phyloP scores from a whole-genome alignment of 352 stramenopile species.

The Pythium aquatile region DNA sequence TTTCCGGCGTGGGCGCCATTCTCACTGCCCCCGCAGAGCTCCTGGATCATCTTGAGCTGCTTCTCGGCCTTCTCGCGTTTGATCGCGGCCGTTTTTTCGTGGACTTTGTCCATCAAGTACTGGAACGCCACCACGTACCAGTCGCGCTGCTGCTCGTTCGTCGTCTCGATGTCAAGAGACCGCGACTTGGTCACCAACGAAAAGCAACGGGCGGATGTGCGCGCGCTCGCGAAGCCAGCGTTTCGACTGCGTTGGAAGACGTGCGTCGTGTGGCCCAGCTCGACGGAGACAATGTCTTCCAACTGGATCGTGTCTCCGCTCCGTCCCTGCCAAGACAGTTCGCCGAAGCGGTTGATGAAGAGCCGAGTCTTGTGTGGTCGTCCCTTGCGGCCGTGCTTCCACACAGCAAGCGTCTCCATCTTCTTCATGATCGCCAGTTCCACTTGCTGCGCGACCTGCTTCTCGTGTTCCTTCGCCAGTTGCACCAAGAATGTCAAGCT shows the following conservation, averaged over 20 bases:
- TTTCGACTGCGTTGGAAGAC: constrained; percentile 59
- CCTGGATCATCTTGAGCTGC: constrained; percentile 72
- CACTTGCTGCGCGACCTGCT: constrained; percentile 72
- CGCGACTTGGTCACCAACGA: constrained; percentile 63
- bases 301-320: constrained; percentile 76
- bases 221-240: constrained; percentile 29
- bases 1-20: constrained; percentile 7
- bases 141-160: constrained; percentile 72
- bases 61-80: constrained; percentile 77
- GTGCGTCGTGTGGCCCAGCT: constrained; percentile 52
- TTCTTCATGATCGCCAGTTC: constrained; percentile 85
- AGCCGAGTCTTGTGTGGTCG: constrained; percentile 82
- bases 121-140: constrained; percentile 87
- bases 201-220: constrained; percentile 50
- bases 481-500: constrained; percentile 74
- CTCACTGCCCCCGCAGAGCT: constrained; percentile 47
- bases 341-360: constrained; percentile 78
- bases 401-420: constrained; percentile 66
- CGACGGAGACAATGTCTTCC: constrained; percentile 64
- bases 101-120: constrained; percentile 83
- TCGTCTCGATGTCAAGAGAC: constrained; percentile 73
- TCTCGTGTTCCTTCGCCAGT: constrained; percentile 69
- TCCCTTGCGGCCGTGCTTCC: constrained; percentile 78
- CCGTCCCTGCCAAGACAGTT: constrained; percentile 80
- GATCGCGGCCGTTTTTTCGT: constrained; percentile 76